Evolutionary conservation across 768 basidiomycete species (phyloP).

Genomic region (Lactarius trivialis): DNA sequence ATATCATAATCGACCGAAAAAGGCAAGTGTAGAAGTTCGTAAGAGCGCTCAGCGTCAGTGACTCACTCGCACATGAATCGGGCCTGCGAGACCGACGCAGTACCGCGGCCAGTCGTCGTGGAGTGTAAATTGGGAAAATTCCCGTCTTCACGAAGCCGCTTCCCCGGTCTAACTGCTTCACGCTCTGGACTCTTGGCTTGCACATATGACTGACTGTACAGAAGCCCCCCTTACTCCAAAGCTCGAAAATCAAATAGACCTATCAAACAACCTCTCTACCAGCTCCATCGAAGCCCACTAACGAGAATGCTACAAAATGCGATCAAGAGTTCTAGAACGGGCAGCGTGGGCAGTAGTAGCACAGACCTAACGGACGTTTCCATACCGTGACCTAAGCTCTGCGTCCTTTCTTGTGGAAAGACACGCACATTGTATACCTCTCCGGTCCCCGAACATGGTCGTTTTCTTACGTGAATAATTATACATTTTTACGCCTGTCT

Average conservation of each 20-base stretch:
- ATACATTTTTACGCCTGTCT: not conserved
- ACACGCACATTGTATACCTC: constrained; percentile 1
- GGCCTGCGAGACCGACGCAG: not conserved
- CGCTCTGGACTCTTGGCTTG: not conserved
- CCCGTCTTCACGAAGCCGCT: not conserved
- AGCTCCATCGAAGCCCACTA: not conserved
- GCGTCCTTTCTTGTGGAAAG: not conserved
- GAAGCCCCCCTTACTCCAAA: not conserved
- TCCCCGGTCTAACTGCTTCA: not conserved
- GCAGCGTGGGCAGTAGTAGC: not conserved
- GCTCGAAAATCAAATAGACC: not conserved
- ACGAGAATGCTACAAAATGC: not conserved
- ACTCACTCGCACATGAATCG: not conserved
- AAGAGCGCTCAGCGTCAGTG: constrained; percentile 16
- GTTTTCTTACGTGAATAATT: constrained; percentile 5
- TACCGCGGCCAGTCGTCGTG: not conserved
- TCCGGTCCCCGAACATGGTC: not conserved
- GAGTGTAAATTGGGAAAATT: not conserved
- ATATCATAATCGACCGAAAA: constrained; percentile 5
- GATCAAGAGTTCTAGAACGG: not conserved
- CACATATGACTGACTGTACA: not conserved
- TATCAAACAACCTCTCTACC: not conserved
- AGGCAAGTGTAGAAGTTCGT: constrained; percentile 15
- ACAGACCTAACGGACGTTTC: not conserved
- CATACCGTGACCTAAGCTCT: no score